Base-by-base conservation (phyloP, 805 yeast species). In the Sugiyamaella qingdaonensis region DNA sequence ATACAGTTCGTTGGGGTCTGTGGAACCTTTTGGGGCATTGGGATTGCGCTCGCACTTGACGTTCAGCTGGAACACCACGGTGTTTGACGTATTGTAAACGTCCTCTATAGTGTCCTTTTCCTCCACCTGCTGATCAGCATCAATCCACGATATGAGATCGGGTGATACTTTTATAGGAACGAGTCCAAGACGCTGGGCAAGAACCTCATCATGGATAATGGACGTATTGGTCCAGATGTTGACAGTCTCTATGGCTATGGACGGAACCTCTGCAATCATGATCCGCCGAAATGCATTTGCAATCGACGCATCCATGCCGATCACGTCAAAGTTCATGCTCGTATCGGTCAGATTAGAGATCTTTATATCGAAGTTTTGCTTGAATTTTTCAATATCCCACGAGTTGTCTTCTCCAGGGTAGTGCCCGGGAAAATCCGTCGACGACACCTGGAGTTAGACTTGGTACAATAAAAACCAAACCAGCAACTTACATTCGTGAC, bases 241-340 rank as follows among this genome's bases (percentile, higher is more conserved):
- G 14, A 94, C 89, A 57, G 88, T 82, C 70, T 94, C 99, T 19
- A 96, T 86, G 13, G 99, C 98, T 46, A 92, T 95, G 1, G 94
- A 80, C 18, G 99, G 99, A 39, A 94, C 96, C 68, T 94, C 99
- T 0, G 97, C 81, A 52, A 94, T 84, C 98, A 94, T 91, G 63
- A 94, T 87, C 66, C 99, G 85, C 67, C 99, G 85, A 72, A 92
- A 90, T 0, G 99, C 97, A 73, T 94, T 94, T 44, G 98, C 91
- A 54, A 94, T 75, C 10, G 98, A 88, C 1, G 98, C 87, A 69
- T 94, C 99, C 49, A 91, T 73, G 63, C 88, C 85, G 54, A 87
- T 73, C 58, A 94, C 75, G 69, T 94, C 99, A 64, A 94, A 94
- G 69, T 88, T 89, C 53, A 92, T 89, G 31, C 76, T 73, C 11